Evolutionary conservation across 495 filamentous ascomycete species (phyloP), one percentile per base, ranked within the genome.

Genomic region (Neurospora pannonica): DNA sequence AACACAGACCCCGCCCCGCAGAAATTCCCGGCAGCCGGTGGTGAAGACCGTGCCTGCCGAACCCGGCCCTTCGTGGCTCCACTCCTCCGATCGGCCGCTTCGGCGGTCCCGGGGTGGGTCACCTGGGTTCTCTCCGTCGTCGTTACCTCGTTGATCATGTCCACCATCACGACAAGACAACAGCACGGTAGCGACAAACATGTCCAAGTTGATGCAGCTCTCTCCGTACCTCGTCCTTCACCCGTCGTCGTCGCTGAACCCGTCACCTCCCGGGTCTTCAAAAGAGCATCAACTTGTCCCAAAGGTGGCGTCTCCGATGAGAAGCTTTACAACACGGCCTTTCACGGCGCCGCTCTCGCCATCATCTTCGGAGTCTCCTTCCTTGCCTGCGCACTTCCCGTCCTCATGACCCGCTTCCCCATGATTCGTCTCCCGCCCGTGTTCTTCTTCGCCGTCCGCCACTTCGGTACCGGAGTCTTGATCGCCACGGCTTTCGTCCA

Each of bases 401-500:
- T 90, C 70, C 82, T 91, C 72, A 86, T 85, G 38, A 76, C 84
- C 72, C 82, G 86, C 79, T 83, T 83, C 39, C 82, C 87, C 43
- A 31, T 77, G 37, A 76, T 84, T 72, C 82, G 85, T 74, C 82
- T 86, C 78, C 80, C 84, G 70, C 80, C 84, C 71, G 78, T 77
- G 69, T 88, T 90, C 74, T 83, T 94, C 76, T 94, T 94, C 80
- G 82, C 90, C 67, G 92, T 91, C 21, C 90, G 92, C 62, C 92
- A 95, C 81, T 94, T 96, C 75, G 93, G 93, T 62, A 95, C 93
- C 6, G 93, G 93, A 11, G 93, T 96, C 17, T 83, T 96, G 43
- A 91, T 96, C 70, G 93, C 93, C 24, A 95, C 93, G n/a, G 93
- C 93, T 34, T 95, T 96, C 78, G 93, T 95, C 6, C 93, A 96